These are phyloP conservation scores for Blastobotrys buckinghamii DNA, from an alignment of 1,139 yeast genomes.

Conservation along the genomic window DNA sequence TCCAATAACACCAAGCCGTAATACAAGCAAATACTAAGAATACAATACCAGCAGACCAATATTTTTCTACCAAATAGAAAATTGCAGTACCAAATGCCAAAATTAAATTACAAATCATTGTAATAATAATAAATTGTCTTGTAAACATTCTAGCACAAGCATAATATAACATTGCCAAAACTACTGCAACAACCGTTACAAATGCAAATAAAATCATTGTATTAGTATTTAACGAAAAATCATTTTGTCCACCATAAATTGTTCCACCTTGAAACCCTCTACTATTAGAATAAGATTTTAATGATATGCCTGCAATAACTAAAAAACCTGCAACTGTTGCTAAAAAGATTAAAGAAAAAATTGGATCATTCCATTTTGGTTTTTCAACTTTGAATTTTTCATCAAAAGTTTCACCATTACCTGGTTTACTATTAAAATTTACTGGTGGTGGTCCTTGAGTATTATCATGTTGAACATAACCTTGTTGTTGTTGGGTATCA, in stretches of 20 bases:
- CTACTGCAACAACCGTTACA: constrained; percentile 55
- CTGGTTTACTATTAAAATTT: constrained; percentile 25
- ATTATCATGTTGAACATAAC: constrained; percentile 15
- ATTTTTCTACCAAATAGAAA: constrained; percentile 51
- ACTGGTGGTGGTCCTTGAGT: constrained; percentile 19
- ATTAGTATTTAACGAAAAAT: constrained; percentile 65
- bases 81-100: constrained; percentile 73
- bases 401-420: constrained; percentile 47
- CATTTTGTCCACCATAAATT: constrained; percentile 49
- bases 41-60: constrained; percentile 77
- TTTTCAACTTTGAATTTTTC: constrained; percentile 61
- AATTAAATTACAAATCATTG: constrained; percentile 60
- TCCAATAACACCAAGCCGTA: constrained; percentile 70
- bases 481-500: constrained; percentile 14
- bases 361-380: constrained; percentile 59
- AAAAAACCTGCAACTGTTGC: constrained; percentile 62
- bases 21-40: constrained; percentile 47
- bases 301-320: constrained; percentile 63
- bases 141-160: constrained; percentile 61
- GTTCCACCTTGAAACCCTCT: constrained; percentile 57
- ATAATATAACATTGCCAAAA: constrained; percentile 52
- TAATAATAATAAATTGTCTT: constrained; percentile 58
- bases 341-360: constrained; percentile 51
- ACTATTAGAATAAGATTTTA: constrained; percentile 55
- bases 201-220: constrained; percentile 68